phyloP scores from a whole-genome alignment of 2,329 filamentous ascomycete genomes.

The Xylaria sp. region DNA sequence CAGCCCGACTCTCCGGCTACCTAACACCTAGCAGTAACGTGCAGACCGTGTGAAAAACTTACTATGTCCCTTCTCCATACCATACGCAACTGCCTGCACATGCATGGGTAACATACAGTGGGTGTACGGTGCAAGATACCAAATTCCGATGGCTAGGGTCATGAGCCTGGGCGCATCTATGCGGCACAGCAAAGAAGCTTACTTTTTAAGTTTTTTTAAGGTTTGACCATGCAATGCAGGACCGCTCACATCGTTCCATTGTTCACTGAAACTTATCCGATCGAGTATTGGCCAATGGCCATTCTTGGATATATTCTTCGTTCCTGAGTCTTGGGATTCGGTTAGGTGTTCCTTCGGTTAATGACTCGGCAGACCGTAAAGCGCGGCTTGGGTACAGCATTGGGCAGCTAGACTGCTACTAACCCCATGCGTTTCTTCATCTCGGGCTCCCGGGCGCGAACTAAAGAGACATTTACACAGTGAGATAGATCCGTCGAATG shows the following conservation, averaged over 20 bases:
- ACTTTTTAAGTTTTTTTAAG: slow-evolving; percentile 30
- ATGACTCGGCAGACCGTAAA: neutral
- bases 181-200: slow-evolving; percentile 37
- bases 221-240: slow-evolving; percentile 16
- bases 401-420: neutral
- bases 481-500: slow-evolving; percentile 20
- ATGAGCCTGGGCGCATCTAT: slow-evolving; percentile 1
- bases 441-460: slow-evolving; percentile 13
- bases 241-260: slow-evolving; percentile 1
- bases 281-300: slow-evolving; percentile 8
- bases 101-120: neutral
- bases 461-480: slow-evolving; percentile 5
- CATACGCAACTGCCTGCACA: neutral
- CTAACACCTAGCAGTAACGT: neutral
- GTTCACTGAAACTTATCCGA: neutral
- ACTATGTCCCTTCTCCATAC: neutral
- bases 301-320: neutral
- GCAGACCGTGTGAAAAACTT: slow-evolving; percentile 10
- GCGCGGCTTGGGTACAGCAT: neutral
- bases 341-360: neutral
- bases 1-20: slow-evolving; percentile 12
- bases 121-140: neutral
- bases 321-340: slow-evolving; percentile 22
- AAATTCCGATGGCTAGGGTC: slow-evolving; percentile 1
- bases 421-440: slow-evolving; percentile 5